Conservation (phyloP, 73 alveolate species). For the Paramecium primaurelia region DNA sequence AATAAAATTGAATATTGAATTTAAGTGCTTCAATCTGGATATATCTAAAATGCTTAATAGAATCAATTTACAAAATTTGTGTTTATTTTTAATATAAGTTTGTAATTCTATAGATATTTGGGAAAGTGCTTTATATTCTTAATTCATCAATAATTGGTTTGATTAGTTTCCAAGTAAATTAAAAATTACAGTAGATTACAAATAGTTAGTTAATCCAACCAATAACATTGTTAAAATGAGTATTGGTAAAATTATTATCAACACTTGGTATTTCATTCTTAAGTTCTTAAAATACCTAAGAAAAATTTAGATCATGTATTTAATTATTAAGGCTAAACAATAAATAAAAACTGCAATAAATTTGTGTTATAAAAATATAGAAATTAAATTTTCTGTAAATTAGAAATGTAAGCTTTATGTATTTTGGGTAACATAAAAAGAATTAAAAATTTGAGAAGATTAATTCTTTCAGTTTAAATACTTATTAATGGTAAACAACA, state of each 20-base stretch:
- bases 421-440: neutral
- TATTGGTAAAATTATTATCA: neutral
- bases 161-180: neutral
- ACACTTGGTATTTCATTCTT: neutral
- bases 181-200: neutral
- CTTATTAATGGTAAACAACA: no score
- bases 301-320: neutral
- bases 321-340: neutral
- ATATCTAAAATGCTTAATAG: neutral
- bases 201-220: neutral
- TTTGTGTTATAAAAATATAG: neutral
- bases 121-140: neutral
- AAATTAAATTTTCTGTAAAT: neutral
- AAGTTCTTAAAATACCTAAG: neutral
- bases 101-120: neutral
- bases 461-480: no score
- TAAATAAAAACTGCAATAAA: neutral
- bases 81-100: neutral
- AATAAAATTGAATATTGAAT: neutral
- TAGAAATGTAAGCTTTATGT: neutral
- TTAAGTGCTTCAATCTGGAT: neutral
- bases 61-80: neutral
- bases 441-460: neutral
- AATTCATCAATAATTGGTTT: neutral
- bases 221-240: neutral